Evolutionary conservation across 2,329 filamentous ascomycete genomes (phyloP), one percentile per base, ranked within the genome.

Genomic region (Fusarium nematophilum): DNA sequence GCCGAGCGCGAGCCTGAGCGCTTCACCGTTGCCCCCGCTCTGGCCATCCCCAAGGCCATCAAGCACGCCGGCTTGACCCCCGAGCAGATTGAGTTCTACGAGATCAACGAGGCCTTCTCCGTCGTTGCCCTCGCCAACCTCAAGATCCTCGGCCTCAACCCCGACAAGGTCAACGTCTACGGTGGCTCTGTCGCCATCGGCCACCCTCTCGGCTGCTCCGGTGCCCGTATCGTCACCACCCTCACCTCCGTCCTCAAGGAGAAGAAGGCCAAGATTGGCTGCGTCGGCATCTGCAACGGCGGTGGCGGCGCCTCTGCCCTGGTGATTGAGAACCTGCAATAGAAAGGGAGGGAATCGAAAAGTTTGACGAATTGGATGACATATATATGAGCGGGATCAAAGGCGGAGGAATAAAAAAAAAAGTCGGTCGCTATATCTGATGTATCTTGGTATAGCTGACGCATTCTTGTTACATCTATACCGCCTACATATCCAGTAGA

Each of bases 41-140:
- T 98, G 52, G 95, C 95, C 65, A 96, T 99, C 70, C 95, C 95
- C 75, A 99, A 98, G 84, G 95, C 95, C 54, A 86, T 99, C 73
- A 93, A 94, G 84, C 94, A 99, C 79, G 95, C 95, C 59, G 91
- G 91, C 61, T 80, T 99, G 60, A 85, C 87, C 53, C 84, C 88
- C 67, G 86, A 89, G 62, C 84, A 91, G 56, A 84, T 99, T 54
- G 94, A 98, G 72, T 95, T 88, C 69, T 99, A 95, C 77, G 95
- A 99, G 84, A 97, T 99, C 84, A 99, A 99, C 83, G 95, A 99
- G 83, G 95, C 95, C 34, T 99, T 99, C 83, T 95, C 91, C 62
- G 95, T 97, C 43, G 95, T 99, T 62, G 92, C 95, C 31, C 85
- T 99, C 46, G 93, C 95, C 66, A 99, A 99, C 83, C 88, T 97